phyloP scores from a whole-genome alignment of 2,329 filamentous ascomycete species.

The Geosmithia putterillii region DNA sequence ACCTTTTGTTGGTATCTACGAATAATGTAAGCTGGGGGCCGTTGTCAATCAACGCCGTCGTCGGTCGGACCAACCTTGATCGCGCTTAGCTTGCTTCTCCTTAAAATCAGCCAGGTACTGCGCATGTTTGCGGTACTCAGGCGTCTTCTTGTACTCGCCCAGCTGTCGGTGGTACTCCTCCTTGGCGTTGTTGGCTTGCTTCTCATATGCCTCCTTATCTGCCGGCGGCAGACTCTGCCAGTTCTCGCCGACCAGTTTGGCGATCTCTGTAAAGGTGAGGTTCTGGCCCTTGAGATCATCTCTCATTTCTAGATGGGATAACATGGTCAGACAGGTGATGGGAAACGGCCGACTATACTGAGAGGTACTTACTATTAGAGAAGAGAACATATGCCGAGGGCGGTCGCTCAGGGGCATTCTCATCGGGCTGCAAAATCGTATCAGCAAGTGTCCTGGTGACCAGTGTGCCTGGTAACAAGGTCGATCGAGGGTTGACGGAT shows the following conservation, averaged over 20 bases:
- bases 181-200: constrained; percentile 59
- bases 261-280: constrained; percentile 71
- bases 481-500: not conserved
- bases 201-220: constrained; percentile 63
- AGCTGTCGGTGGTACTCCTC: constrained; percentile 66
- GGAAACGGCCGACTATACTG: not conserved
- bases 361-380: constrained; percentile 56
- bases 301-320: constrained; percentile 46
- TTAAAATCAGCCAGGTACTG: constrained; percentile 70
- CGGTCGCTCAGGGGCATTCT: constrained; percentile 67
- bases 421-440: constrained; percentile 44
- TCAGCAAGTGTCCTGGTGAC: constrained; percentile 1
- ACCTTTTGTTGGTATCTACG: constrained; percentile 24
- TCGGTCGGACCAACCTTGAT: constrained; percentile 32
- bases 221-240: constrained; percentile 60
- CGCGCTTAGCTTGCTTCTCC: constrained; percentile 50
- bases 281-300: constrained; percentile 67
- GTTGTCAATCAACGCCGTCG: no score
- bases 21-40: not conserved
- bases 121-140: constrained; percentile 54
- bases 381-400: constrained; percentile 79
- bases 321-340: not conserved
- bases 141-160: constrained; percentile 65
- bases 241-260: constrained; percentile 68
- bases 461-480: no score